Base-by-base conservation (phyloP, 1,139 yeast genomes). In the Kodamaea suecica region DNA sequence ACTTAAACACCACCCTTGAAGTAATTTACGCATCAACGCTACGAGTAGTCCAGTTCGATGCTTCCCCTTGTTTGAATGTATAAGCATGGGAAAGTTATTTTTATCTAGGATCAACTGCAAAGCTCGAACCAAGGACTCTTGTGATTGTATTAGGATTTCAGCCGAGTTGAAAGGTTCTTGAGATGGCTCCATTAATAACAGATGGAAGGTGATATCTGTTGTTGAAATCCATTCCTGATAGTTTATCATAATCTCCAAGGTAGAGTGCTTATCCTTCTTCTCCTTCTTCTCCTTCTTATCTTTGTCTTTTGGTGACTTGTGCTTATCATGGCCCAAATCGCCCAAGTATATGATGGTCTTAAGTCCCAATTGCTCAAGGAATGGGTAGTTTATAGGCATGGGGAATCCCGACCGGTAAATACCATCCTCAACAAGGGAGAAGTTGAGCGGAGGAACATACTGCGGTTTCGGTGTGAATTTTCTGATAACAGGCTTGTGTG, bases 361-460 rank as follows among this genome's bases (percentile, higher is more conserved):
- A 39, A 92, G 60, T 17, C 79, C 70, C 33, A 92, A 61, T 33
- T 79, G 83, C 47, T 79, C 76, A 17, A 92, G 67, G 49, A 85
- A 92, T 10, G 84, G 78, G 52, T 80, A 86, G 60, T 88, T 90
- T 47, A 81, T 74, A 1, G 85, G 84, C 66, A 87, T 84, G 3
- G 98, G 98, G 52, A 88, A 95, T 3, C 98, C 98, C 2, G 95
- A 83, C 23, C 98, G 67, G 57, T 88, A 92, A 12, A 92, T 77
- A 4, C 86, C 80, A 40, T 85, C 90, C 44, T 86, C 95, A 2
- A 90, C 95, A 13, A 86, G 74, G 1, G 95, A 78, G 53, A 90
- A 90, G 60, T 88, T 88, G 47, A 92, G 69, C 2, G 98, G 98
- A 2, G 98, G 97, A 5, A 87, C 95, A 44, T 61, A 57, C 31